A percentile compares a stretch with the other conserved stretches of the same genome.
phyloP scores from a whole-genome alignment of 345 rosid species.

The Citrus australasica region DNA sequence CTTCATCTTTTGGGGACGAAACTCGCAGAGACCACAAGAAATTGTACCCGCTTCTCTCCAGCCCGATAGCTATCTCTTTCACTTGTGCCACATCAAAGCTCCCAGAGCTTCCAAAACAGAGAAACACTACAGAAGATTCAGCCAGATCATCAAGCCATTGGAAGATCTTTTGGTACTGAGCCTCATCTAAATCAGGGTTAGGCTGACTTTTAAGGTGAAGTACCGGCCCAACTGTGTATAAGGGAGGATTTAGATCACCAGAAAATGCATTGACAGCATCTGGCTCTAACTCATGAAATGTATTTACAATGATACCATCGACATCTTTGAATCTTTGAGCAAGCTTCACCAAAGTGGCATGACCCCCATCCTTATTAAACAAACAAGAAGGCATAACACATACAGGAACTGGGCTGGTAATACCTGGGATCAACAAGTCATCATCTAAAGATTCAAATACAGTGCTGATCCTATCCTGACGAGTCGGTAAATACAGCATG shows the following conservation, averaged over 20 bases:
- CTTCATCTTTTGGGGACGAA: conserved; percentile 7
- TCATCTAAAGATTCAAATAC: conserved; percentile 19
- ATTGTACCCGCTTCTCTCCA: conserved; percentile 31
- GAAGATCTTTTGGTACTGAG: conserved; percentile 18
- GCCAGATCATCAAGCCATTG: conserved; percentile 53
- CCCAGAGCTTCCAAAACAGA: conserved; percentile 53
- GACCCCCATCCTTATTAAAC: conserved; percentile 36
- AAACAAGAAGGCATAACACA: conserved; percentile 34
- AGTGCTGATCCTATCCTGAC: conserved; percentile 19
- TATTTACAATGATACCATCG: conserved; percentile 45
- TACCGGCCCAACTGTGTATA: conserved; percentile 49
- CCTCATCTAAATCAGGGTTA: conserved; percentile 16
- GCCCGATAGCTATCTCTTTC: conserved; percentile 41
- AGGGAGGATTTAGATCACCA: conserved; percentile 24
- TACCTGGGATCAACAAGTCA: conserved; percentile 31
- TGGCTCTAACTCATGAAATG: conserved; percentile 36
- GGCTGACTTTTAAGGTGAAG: conserved; percentile 26
- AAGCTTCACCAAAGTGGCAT: conserved; percentile 27
- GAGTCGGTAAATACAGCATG: conserved; percentile 34
- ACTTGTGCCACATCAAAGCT: conserved; percentile 29
- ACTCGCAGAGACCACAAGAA: conserved; percentile 32
- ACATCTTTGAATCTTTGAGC: conserved; percentile 34
- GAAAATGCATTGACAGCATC: conserved; percentile 27
- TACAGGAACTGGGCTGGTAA: conserved; percentile 30
- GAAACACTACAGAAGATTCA: conserved; percentile 35